Percentiles rank a stretch among this genome's conserved stretches.
Conservation (phyloP, 257 asterid genomes). For the Solanum arcanum region DNA sequence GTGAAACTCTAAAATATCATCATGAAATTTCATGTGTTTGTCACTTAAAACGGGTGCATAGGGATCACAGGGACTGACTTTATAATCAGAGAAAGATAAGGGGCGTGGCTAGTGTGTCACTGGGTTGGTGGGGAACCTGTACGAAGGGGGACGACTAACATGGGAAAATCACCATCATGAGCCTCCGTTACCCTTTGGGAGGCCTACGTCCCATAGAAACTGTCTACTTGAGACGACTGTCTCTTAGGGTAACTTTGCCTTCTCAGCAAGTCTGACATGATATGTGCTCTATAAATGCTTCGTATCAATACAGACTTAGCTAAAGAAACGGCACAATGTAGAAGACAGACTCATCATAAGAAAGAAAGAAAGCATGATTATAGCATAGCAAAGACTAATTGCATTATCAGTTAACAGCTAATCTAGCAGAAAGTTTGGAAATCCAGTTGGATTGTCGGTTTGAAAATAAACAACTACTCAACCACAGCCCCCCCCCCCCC, state of each 20-base stretch:
- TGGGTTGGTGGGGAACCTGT: neutral
- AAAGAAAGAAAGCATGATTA: neutral
- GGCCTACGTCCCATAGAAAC: neutral
- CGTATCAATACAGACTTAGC: neutral
- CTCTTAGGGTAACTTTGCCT: neutral
- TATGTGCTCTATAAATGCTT: neutral
- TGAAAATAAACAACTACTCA: neutral
- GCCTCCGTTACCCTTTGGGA: neutral
- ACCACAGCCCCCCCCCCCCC: neutral
- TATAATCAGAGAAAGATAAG: neutral
- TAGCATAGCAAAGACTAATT: neutral
- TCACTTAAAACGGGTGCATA: neutral
- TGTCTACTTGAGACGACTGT: neutral
- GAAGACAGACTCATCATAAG: neutral
- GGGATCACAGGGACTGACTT: no score
- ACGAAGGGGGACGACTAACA: neutral
- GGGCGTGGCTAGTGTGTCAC: neutral
- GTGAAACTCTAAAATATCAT: neutral
- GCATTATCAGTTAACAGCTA: neutral
- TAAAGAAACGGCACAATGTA: neutral
- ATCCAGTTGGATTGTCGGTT: neutral
- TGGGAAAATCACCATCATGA: neutral
- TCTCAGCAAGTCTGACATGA: neutral
- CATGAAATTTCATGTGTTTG: neutral
- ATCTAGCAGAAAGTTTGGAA: neutral